Evolutionary conservation across 306 rosid species (phyloP), one percentile per base, ranked within the genome.

Genomic region (Sphenostylis stenocarpa): DNA sequence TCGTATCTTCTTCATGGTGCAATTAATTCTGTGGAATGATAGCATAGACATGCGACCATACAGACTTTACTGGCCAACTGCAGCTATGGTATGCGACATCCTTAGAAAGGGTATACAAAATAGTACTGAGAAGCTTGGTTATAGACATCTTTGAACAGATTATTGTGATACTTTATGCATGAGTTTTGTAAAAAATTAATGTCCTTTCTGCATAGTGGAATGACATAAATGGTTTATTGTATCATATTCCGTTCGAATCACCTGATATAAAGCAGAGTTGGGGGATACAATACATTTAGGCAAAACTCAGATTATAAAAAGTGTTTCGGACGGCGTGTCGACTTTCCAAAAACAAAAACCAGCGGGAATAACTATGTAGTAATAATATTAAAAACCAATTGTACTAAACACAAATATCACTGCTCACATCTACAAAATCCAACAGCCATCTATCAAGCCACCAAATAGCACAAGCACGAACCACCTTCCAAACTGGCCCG

Each of bases 391-490:
- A 19, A 77, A 71, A 55, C 28, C 66, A 72, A 67, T 57, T 15
- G 45, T 49, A 72, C 78, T 70, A 75, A 63, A 69, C 68, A 78
- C 83, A 77, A 63, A 51, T 16, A 72, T 45, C 71, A 44, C 17
- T 41, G 47, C 47, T 64, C 38, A 53, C 67, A 77, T 63, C 38
- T 17, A 82, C 64, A 53, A 82, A 48, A 16, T n/a, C 33, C 58
- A 82, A 64, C 38, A 43, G 13, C 74, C 56, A 53, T 43, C 81
- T 15, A 31, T 29, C 76, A 45, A 26, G 16, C 16, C 48, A 60
- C 72, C 28, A 68, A 66, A 58, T 69, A 63, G 43, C 81, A 83
- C 58, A 79, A 43, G 70, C 80, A 78, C 21, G 62, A 68, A 16
- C 52, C 34, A 58, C 77, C 63, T 73, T 73, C 73, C 68, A 44